Evolutionary conservation across 352 stramenopile genomes (phyloP).

Genomic region (Phytophthora capsici): DNA sequence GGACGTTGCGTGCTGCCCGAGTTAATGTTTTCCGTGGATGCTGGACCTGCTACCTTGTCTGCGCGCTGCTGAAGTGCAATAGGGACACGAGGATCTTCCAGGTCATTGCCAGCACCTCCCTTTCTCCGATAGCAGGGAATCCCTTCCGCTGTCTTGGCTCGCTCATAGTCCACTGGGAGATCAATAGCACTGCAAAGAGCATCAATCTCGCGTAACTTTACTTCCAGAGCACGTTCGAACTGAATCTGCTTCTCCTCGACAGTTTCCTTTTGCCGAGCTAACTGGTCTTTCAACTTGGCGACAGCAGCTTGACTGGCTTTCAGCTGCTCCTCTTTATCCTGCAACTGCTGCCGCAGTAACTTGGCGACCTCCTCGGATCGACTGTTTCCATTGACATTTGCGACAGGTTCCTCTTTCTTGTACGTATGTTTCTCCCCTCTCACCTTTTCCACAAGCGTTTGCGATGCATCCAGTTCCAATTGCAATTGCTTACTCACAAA

Average conservation of each 20-base stretch:
- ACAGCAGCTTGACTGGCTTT: slow-evolving; percentile 38
- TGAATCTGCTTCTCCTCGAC: slow-evolving; percentile 44
- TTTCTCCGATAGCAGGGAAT: slow-evolving; percentile 59
- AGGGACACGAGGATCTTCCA: slow-evolving; percentile 67
- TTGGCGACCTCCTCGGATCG: slow-evolving; percentile 15
- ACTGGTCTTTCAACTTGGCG: slow-evolving; percentile 50
- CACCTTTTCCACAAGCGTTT: slow-evolving; percentile 30
- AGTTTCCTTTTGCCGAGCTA: slow-evolving; percentile 56
- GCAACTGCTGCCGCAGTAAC: slow-evolving; percentile 40
- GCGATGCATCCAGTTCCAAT: slow-evolving; percentile 33
- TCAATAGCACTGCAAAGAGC: slow-evolving; percentile 56
- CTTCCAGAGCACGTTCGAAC: slow-evolving; percentile 49
- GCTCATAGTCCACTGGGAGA: slow-evolving; percentile 48
- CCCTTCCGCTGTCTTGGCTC: slow-evolving; percentile 54
- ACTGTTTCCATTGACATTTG: background rate
- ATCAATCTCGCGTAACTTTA: slow-evolving; percentile 70
- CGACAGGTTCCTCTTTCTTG: slow-evolving; percentile 7
- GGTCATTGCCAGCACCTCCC: slow-evolving; percentile 35
- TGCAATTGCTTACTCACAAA: slow-evolving; percentile 42
- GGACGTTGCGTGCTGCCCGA: slow-evolving; percentile 24
- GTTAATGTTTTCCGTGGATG: slow-evolving; percentile 8
- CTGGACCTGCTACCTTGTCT: background rate
- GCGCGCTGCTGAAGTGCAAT: slow-evolving; percentile 32
- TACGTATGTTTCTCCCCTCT: slow-evolving; percentile 19
- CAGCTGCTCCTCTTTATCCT: slow-evolving; percentile 43